These are phyloP conservation scores for Didymella keratinophila DNA, from an alignment of 2,329 filamentous ascomycete species.

Conservation along the genomic window DNA sequence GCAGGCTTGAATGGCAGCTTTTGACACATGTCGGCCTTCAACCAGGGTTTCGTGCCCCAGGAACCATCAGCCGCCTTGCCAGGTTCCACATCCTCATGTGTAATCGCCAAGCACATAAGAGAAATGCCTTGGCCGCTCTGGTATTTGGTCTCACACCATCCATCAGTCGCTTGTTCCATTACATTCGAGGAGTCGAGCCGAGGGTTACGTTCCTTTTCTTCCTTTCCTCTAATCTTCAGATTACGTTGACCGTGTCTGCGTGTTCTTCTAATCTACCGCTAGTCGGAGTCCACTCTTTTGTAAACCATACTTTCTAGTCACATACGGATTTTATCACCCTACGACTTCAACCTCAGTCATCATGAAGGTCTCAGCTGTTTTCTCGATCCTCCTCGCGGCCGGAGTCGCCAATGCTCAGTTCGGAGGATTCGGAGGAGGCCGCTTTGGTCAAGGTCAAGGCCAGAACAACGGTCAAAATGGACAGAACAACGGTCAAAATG, in stretches of 20 bases:
- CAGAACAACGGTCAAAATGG: slow-evolving; percentile 25
- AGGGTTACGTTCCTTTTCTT: slow-evolving; percentile 54
- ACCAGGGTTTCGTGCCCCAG: slow-evolving; percentile 52
- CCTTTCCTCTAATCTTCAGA: slow-evolving; percentile 50
- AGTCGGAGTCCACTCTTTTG: slow-evolving; percentile 51
- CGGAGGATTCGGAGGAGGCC: slow-evolving; percentile 25
- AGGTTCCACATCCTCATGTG: slow-evolving; percentile 31
- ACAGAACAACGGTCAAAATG: slow-evolving; percentile 2
- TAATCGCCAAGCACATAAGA: slow-evolving; percentile 50
- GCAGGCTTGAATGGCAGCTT: slow-evolving; percentile 38
- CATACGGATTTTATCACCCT: slow-evolving; percentile 10
- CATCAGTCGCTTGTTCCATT: slow-evolving; percentile 42
- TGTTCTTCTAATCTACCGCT: slow-evolving; percentile 49
- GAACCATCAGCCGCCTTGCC: slow-evolving; percentile 42
- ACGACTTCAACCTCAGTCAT: slow-evolving; percentile 21
- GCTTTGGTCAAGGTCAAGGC: slow-evolving; percentile 22
- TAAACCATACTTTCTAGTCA: slow-evolving; percentile 31
- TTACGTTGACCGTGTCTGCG: slow-evolving; percentile 54
- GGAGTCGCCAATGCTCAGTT: slow-evolving; percentile 48
- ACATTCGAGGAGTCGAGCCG: slow-evolving; percentile 40
- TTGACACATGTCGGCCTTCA: slow-evolving; percentile 52
- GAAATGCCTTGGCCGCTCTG: slow-evolving; percentile 37
- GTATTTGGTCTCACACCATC: slow-evolving; percentile 42
- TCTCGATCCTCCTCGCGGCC: slow-evolving; percentile 46
- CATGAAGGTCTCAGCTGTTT: slow-evolving; percentile 49